These are phyloP conservation scores for Syncephalastrum contaminatum DNA, from an alignment of 371 early-diverging fungal species.

Conservation along the genomic window DNA sequence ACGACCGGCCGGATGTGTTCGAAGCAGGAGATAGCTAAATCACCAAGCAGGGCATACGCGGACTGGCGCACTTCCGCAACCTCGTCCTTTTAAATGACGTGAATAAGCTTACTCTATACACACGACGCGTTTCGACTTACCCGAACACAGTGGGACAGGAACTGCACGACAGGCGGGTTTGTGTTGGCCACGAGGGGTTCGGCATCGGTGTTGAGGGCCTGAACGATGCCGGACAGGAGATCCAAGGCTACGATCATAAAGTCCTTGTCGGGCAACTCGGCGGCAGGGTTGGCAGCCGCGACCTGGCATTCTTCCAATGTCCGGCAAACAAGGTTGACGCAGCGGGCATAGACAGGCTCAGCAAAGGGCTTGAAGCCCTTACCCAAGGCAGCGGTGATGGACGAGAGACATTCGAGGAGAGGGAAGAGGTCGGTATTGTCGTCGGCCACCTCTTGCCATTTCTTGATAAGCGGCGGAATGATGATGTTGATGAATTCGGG, in stretches of 20 bases:
- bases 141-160: constrained; percentile 78
- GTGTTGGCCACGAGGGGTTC: constrained; percentile 72
- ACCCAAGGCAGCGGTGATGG: constrained; percentile 85
- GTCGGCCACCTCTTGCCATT: constrained; percentile 78
- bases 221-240: constrained; percentile 88
- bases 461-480: constrained; percentile 83
- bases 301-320: constrained; percentile 70
- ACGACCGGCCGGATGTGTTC: constrained; percentile 69
- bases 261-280: constrained; percentile 85
- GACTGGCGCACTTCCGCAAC: constrained; percentile 87
- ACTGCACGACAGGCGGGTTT: constrained; percentile 71
- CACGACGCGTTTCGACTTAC: no score
- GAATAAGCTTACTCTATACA: constrained; percentile 64
- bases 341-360: constrained; percentile 81
- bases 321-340: constrained; percentile 76
- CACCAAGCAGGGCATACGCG: constrained; percentile 93
- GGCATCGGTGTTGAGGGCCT: constrained; percentile 80
- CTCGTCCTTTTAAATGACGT: constrained; percentile 71
- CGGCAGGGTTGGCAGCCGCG: constrained; percentile 58
- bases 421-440: constrained; percentile 87
- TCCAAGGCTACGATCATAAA: constrained; percentile 94
- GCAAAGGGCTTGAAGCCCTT: constrained; percentile 83
- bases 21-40: constrained; percentile 84
- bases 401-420: constrained; percentile 71
- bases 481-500: constrained; percentile 71